phyloP scores from a whole-genome alignment of 192 early-diverging fungal species.

The Podila epicladia region DNA sequence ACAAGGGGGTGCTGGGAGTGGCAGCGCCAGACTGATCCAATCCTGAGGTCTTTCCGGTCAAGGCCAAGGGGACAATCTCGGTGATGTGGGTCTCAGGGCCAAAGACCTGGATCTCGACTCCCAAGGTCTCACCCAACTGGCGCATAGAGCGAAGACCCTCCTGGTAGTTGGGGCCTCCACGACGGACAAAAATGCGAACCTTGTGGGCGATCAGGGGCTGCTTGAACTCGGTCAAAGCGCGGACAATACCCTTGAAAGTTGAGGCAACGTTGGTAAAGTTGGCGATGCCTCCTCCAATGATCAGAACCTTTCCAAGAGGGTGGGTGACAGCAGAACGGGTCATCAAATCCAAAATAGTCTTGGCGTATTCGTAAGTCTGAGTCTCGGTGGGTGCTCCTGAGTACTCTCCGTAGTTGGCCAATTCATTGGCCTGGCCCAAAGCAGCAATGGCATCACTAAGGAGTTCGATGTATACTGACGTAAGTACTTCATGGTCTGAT shows the following conservation, averaged over 20 bases:
- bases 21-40: too few relatives aligned
- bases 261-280: conserved; percentile 99
- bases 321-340: conserved; percentile 81
- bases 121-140: conserved; percentile 90
- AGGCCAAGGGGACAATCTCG: conserved; percentile 96
- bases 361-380: conserved; percentile 99
- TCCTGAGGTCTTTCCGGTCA: conserved; percentile 45
- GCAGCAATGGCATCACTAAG: conserved; percentile 97
- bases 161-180: conserved; percentile 99
- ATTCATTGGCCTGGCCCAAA: conserved; percentile 90
- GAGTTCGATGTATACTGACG: neutral
- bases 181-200: conserved; percentile 95
- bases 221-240: conserved; percentile 93
- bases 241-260: conserved; percentile 99
- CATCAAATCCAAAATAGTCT: conserved; percentile 98
- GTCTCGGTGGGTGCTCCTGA: conserved; percentile 99
- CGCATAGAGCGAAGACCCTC: conserved; percentile 97
- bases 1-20: too few relatives aligned
- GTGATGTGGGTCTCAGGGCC: conserved; percentile 99
- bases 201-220: conserved; percentile 86
- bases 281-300: conserved; percentile 99
- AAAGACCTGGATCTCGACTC: conserved; percentile 94
- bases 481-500: neutral
- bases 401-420: conserved; percentile 99
- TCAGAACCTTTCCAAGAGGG: conserved; percentile 94